phyloP scores from a whole-genome alignment of 768 basidiomycete species.

The Paxillus involutus region DNA sequence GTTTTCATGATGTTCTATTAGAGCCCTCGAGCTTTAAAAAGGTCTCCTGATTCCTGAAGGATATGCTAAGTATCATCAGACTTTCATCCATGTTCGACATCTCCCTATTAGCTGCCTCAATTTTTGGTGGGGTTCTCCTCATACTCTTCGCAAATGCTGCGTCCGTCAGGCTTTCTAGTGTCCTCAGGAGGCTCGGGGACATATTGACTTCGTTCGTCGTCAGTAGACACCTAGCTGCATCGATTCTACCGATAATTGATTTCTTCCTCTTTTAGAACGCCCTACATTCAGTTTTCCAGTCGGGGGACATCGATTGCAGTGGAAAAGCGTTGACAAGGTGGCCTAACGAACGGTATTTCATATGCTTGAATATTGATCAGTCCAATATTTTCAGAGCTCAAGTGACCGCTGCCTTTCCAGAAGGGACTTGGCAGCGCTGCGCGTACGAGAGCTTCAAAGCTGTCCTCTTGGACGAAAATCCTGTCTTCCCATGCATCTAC shows the following conservation, averaged over 20 bases:
- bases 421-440: constrained; percentile 18
- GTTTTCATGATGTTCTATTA: too few species aligned
- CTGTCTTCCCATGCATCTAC: constrained; percentile 22
- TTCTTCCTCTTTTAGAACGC: background rate
- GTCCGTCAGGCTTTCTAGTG: constrained; percentile 7
- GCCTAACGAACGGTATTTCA: too few species aligned
- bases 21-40: background rate
- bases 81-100: constrained; percentile 12
- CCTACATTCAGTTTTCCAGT: background rate
- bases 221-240: background rate
- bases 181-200: constrained; percentile 4
- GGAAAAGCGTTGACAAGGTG: constrained; percentile 19
- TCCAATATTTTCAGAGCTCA: constrained; percentile 10
- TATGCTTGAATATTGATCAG: background rate
- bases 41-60: background rate
- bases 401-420: constrained; percentile 6
- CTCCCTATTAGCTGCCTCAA: constrained; percentile 8
- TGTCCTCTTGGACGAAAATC: constrained; percentile 20
- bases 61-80: background rate
- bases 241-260: background rate
- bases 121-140: constrained; percentile 17
- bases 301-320: background rate
- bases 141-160: constrained; percentile 11
- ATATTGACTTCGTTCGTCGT: constrained; percentile 6
- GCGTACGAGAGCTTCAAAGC: constrained; percentile 19